A percentile compares a stretch with the other conserved stretches of the same genome.
phyloP scores from a whole-genome alignment of 257 asterid genomes.

The Nicotiana sylvestris region DNA sequence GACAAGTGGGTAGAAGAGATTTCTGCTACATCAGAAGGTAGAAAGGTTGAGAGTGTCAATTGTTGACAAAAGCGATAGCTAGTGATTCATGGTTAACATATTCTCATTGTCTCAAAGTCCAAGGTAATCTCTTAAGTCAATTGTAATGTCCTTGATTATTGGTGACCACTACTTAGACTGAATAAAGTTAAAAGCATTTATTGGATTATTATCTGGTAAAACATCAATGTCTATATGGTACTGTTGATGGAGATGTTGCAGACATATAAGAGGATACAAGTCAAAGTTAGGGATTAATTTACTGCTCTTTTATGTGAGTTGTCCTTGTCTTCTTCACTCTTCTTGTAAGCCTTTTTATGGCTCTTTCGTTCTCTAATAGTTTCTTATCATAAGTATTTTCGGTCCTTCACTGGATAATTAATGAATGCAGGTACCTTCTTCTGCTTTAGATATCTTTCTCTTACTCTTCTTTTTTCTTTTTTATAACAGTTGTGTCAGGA shows the following conservation, averaged over 20 bases:
- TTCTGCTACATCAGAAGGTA: not conserved
- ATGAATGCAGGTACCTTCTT: not conserved
- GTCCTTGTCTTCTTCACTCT: not conserved
- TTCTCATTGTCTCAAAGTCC: slow-evolving; percentile 10
- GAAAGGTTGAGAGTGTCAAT: not conserved
- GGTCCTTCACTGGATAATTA: not conserved
- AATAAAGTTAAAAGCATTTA: not conserved
- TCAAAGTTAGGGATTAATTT: slow-evolving; percentile 23
- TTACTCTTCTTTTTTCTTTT: not conserved
- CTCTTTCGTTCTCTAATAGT: not conserved
- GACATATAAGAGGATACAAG: slow-evolving; percentile 23
- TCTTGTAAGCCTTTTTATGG: not conserved
- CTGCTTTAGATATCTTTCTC: not conserved
- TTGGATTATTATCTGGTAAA: slow-evolving; percentile 3
- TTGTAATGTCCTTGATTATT: not conserved
- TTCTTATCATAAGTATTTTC: not conserved
- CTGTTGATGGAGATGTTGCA: slow-evolving; percentile 23
- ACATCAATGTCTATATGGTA: not conserved
- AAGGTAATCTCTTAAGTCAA: not conserved
- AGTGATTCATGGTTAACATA: not conserved
- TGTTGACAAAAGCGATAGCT: not conserved
- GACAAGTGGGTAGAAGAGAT: not conserved
- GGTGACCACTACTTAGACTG: not conserved
- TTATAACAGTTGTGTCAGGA: not conserved
- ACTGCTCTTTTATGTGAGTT: slow-evolving; percentile 8